A percentile compares a stretch with the other conserved stretches of the same genome.
Evolutionary conservation across 2,329 filamentous ascomycete species (phyloP).

Genomic region (Celoporthe dispersa): DNA sequence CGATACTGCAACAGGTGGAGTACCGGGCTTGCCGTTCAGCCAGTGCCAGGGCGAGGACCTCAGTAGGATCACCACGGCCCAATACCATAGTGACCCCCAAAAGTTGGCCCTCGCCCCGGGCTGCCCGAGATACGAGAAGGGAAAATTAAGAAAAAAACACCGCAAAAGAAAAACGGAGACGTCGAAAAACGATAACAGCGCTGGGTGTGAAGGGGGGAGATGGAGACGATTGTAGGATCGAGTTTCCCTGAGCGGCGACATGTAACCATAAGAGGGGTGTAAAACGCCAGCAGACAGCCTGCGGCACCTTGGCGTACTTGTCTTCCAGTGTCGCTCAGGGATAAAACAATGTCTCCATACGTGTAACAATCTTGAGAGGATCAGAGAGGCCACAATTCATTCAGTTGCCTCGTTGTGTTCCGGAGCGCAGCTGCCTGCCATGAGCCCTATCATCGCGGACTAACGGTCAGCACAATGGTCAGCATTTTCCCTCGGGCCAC

Average conservation of each 20-base stretch:
- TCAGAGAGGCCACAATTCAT: constrained; percentile 34
- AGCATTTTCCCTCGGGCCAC: constrained; percentile 75
- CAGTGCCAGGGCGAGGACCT: constrained; percentile 30
- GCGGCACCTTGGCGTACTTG: constrained; percentile 45
- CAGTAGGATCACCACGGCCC: constrained; percentile 22
- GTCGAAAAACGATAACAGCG: constrained; percentile 31
- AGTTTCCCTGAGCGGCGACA: constrained; percentile 31
- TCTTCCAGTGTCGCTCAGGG: constrained; percentile 31
- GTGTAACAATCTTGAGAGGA: constrained; percentile 31
- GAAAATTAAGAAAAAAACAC: neutral
- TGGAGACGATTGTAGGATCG: constrained; percentile 28
- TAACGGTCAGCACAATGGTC: constrained; percentile 81
- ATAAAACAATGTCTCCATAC: constrained; percentile 32
- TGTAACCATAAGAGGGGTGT: constrained; percentile 22
- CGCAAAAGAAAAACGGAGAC: constrained; percentile 24
- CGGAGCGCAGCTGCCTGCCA: constrained; percentile 68
- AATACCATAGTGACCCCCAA: constrained; percentile 26
- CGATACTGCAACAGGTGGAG: constrained; percentile 34
- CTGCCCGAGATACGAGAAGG: constrained; percentile 41
- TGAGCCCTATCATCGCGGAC: constrained; percentile 73
- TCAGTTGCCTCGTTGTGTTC: constrained; percentile 64
- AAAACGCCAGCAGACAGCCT: constrained; percentile 31
- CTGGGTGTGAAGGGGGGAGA: constrained; percentile 12
- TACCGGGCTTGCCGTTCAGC: constrained; percentile 48
- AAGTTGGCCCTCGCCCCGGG: constrained; percentile 20